Conservation (phyloP, 257 asterid species). For the Scutellaria baicalensis region DNA sequence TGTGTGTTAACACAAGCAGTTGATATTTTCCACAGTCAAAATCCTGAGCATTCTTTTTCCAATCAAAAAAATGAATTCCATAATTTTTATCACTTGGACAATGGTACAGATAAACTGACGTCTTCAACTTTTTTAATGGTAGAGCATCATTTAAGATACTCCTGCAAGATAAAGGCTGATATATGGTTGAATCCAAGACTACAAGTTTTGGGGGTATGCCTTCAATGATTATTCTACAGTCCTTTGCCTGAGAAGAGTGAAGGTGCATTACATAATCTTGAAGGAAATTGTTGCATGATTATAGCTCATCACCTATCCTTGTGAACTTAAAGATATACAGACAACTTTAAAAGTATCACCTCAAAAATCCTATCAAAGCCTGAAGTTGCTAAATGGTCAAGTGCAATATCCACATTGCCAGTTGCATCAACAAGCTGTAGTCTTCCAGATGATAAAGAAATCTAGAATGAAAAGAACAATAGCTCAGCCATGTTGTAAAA, state of each 20-base stretch:
- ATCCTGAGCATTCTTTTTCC: constrained; percentile 29
- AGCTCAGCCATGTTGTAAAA: constrained; percentile 7
- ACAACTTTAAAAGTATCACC: constrained; percentile 36
- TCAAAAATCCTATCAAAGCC: constrained; percentile 45
- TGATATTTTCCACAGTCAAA: constrained; percentile 61
- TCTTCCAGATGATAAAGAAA: constrained; percentile 73
- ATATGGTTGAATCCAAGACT: constrained; percentile 23
- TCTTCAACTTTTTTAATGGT: constrained; percentile 24
- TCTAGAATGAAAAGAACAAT: constrained; percentile 36
- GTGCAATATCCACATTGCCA: constrained; percentile 64
- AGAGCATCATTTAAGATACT: constrained; percentile 47
- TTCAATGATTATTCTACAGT: constrained; percentile 50
- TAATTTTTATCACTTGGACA: constrained; percentile 30
- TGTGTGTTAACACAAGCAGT: constrained; percentile 63
- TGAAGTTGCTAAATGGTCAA: constrained; percentile 52
- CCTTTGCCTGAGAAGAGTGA: constrained; percentile 44
- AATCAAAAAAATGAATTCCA: constrained; percentile 20
- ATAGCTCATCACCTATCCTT: neutral
- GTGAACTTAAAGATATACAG: neutral
- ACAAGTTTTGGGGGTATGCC: constrained; percentile 42
- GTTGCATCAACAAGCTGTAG: constrained; percentile 88
- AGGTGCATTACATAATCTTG: neutral
- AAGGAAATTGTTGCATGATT: neutral
- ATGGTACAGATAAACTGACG: constrained; percentile 39
- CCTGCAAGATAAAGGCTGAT: constrained; percentile 56